These are phyloP conservation scores for Solanum hybrid DNA, from an alignment of 305 asterid species.

Conservation along the genomic window DNA sequence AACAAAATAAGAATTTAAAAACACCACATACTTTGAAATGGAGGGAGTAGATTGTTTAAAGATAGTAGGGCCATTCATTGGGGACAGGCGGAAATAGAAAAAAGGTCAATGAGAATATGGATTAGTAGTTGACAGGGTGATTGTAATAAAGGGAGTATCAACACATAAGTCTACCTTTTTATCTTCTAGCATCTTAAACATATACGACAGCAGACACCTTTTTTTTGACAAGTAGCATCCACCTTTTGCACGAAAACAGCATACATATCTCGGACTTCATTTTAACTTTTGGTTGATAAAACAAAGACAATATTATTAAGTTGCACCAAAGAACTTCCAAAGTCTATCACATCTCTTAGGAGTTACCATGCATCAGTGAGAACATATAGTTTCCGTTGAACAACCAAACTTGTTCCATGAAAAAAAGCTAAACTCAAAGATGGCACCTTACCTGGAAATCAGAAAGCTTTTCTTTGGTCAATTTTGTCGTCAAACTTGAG, in stretches of 20 bases:
- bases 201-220: neutral
- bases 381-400: neutral
- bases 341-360: neutral
- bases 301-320: neutral
- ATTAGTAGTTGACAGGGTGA: neutral
- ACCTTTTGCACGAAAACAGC: neutral
- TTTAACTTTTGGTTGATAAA: neutral
- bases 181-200: neutral
- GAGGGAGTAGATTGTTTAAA: neutral
- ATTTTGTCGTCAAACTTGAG: constrained; percentile 60
- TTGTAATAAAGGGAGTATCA: neutral
- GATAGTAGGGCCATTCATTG: neutral
- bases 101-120: neutral
- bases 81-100: neutral
- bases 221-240: neutral
- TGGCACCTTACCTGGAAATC: constrained; percentile 53
- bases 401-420: neutral
- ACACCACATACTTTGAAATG: neutral
- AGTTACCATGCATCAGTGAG: neutral
- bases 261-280: neutral
- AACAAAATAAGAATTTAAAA: neutral
- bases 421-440: neutral
- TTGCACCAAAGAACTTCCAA: neutral
- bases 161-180: neutral
- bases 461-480: constrained; percentile 68